Conservation (phyloP, 768 basidiomycete species). For the Arthromyces matolae region DNA sequence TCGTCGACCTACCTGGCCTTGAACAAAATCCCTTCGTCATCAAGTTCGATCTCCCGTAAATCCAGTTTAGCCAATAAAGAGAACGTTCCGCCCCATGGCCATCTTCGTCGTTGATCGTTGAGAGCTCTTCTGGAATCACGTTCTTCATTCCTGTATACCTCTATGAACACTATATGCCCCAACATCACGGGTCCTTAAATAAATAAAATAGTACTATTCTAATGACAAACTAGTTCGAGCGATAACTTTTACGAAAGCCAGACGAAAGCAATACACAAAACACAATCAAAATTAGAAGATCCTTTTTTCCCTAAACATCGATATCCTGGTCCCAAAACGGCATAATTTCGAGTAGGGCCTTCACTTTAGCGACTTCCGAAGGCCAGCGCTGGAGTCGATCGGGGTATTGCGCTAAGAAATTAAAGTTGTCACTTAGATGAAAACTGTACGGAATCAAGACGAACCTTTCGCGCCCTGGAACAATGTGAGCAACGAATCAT, state of each 20-base stretch:
- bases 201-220: too few relatives aligned
- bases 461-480: too few relatives aligned
- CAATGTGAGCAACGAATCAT: too few relatives aligned
- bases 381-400: slow-evolving; percentile 15
- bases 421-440: too few relatives aligned
- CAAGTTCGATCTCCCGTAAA: too few relatives aligned
- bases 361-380: slow-evolving; percentile 14
- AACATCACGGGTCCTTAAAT: too few relatives aligned
- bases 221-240: too few relatives aligned
- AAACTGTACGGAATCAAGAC: too few relatives aligned
- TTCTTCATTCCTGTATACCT: not conserved
- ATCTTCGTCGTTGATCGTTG: not conserved
- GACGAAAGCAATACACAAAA: too few relatives aligned
- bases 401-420: slow-evolving; percentile 7
- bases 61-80: slow-evolving; percentile 6
- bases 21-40: not conserved
- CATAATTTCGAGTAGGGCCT: slow-evolving; percentile 6
- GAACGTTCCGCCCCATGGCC: slow-evolving; percentile 4
- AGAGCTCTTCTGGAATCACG: not conserved
- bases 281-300: too few relatives aligned
- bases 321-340: slow-evolving; percentile 6
- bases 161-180: not conserved
- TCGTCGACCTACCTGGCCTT: not conserved
- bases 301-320: not conserved
- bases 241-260: too few relatives aligned